Percentiles rank a stretch among this genome's conserved stretches.
These are phyloP conservation scores for Chaetoceros muelleri DNA, from an alignment of 108 stramenopile species.

Conservation along the genomic window DNA sequence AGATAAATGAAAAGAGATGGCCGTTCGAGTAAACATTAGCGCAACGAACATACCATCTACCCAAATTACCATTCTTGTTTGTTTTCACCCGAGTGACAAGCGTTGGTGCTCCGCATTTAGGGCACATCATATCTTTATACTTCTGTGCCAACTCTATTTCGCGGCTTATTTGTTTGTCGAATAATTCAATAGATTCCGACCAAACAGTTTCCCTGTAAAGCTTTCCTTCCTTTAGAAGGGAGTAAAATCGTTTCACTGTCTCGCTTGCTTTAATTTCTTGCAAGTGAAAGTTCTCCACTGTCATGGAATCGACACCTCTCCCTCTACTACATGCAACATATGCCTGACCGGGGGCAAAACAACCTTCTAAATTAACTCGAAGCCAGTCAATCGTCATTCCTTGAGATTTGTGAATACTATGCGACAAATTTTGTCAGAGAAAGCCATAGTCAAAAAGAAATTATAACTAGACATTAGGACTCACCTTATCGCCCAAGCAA, in stretches of 20 bases:
- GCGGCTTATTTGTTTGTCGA: slow-evolving; percentile 9
- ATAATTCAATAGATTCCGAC: slow-evolving; percentile 18
- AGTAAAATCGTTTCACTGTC: slow-evolving; percentile 21
- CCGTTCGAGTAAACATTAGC: neutral
- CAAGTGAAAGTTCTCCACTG: slow-evolving; percentile 16
- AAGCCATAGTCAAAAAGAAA: slow-evolving; percentile 17
- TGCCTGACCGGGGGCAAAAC: slow-evolving; percentile 73
- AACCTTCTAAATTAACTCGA: slow-evolving; percentile 38
- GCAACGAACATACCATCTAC: slow-evolving; percentile 16
- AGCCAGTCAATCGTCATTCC: slow-evolving; percentile 68
- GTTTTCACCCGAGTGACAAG: slow-evolving; percentile 6
- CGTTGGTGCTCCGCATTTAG: slow-evolving; percentile 8
- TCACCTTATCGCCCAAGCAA: slow-evolving; percentile 74
- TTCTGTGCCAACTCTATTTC: slow-evolving; percentile 9
- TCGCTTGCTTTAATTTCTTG: slow-evolving; percentile 22
- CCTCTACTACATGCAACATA: slow-evolving; percentile 81
- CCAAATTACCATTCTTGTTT: slow-evolving; percentile 13
- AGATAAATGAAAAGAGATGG: neutral
- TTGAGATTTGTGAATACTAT: slow-evolving; percentile 80
- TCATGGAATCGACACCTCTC: slow-evolving; percentile 26
- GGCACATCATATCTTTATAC: slow-evolving; percentile 7
- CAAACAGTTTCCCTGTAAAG: slow-evolving; percentile 15
- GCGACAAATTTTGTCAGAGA: too few relatives aligned
- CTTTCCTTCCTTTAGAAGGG: slow-evolving; percentile 4
- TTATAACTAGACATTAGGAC: too few relatives aligned